These are phyloP conservation scores for Colletotrichum horii DNA, from an alignment of 2,329 filamentous ascomycete species.

Conservation along the genomic window DNA sequence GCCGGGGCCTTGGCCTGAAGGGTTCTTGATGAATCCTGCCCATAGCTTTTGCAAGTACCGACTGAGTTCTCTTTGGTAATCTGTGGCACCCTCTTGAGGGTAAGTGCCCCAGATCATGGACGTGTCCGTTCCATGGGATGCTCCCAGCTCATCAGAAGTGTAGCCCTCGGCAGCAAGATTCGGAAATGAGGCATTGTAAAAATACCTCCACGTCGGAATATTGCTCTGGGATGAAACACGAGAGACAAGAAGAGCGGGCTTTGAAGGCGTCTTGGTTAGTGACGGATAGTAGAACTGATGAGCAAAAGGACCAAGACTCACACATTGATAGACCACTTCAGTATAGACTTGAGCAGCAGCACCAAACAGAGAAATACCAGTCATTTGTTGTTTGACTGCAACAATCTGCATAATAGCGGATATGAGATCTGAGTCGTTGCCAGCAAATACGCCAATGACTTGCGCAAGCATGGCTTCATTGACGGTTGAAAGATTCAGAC, in stretches of 20 bases:
- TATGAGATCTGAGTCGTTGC: neutral
- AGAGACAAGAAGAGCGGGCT: neutral
- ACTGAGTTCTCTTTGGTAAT: neutral
- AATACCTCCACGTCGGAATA: slow-evolving; percentile 8
- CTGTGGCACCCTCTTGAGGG: neutral
- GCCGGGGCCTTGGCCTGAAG: neutral
- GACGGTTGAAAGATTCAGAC: neutral
- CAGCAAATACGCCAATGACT: neutral
- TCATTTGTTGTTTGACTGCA: neutral
- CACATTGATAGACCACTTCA: neutral
- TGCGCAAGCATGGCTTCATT: neutral
- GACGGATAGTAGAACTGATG: neutral
- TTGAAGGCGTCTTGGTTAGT: neutral
- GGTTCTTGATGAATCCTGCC: slow-evolving; percentile 5
- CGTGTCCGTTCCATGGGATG: slow-evolving; percentile 2
- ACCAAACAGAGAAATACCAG: neutral
- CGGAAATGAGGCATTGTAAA: slow-evolving; percentile 7
- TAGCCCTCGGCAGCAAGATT: neutral
- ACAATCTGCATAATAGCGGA: neutral
- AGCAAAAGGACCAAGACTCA: neutral
- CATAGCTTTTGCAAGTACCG: neutral
- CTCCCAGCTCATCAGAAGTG: neutral
- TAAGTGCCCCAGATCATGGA: slow-evolving; percentile 4
- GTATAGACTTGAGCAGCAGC: neutral
- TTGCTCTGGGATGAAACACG: neutral